Conservation (phyloP, 2,329 filamentous ascomycete species). For the Paecilomyces formosus region DNA sequence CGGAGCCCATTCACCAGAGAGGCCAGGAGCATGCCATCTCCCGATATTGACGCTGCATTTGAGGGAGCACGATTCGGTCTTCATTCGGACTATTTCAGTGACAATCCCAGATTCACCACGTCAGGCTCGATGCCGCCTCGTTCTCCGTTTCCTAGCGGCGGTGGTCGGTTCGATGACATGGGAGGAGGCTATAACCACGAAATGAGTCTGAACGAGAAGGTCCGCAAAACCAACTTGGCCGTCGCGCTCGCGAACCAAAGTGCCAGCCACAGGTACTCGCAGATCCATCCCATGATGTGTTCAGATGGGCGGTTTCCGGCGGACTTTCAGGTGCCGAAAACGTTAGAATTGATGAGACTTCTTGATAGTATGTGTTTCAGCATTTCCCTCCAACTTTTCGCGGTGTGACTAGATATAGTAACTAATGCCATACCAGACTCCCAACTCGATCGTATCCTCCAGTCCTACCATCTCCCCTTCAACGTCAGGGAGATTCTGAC, state of each 20-base stretch:
- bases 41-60: conserved; percentile 13
- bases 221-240: conserved; percentile 13
- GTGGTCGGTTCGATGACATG: conserved; percentile 4
- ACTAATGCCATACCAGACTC: conserved; percentile 5
- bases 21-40: conserved; percentile 8
- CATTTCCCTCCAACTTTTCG: not conserved
- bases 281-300: conserved; percentile 17
- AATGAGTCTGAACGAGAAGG: conserved; percentile 6
- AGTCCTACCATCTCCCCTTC: conserved; percentile 14
- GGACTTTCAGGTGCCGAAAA: conserved; percentile 14
- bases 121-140: not conserved
- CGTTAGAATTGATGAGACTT: conserved; percentile 12
- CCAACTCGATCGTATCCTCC: conserved; percentile 18
- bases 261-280: conserved; percentile 10
- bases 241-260: conserved; percentile 13
- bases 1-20: conserved; percentile 9
- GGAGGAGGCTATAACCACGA: conserved; percentile 2
- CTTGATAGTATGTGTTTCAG: conserved; percentile 12
- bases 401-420: not conserved
- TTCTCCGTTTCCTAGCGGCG: not conserved
- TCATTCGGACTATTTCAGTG: conserved; percentile 9
- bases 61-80: conserved; percentile 11
- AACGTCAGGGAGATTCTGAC: conserved; percentile 8
- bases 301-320: conserved; percentile 14
- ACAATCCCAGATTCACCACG: conserved; percentile 1